phyloP scores from a whole-genome alignment of 1,284 basidiomycete species.

The Rhodotorula sp. region DNA sequence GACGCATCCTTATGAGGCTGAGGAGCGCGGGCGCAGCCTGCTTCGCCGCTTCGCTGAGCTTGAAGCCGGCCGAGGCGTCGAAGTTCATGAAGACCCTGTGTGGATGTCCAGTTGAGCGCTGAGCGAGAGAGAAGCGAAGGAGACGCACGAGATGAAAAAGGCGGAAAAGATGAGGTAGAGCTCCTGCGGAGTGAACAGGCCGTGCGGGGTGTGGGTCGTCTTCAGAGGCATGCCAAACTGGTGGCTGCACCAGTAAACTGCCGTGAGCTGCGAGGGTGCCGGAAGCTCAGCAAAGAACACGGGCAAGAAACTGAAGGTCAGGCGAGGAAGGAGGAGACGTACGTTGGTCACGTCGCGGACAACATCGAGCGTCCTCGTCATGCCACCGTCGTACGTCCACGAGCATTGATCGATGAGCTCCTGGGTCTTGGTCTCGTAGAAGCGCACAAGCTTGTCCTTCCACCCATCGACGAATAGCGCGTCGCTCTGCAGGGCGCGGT shows the following conservation, averaged over 20 bases:
- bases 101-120: conserved; percentile 40
- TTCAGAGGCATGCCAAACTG: conserved; percentile 62
- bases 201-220: conserved; percentile 59
- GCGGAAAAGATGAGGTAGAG: conserved; percentile 62
- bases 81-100: conserved; percentile 31
- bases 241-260: conserved; percentile 62
- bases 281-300: conserved; percentile 57
- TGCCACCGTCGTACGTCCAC: conserved; percentile 18
- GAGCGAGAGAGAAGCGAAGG: conserved; percentile 62
- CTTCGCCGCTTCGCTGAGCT: conserved; percentile 28
- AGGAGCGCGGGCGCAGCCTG: conserved; percentile 18
- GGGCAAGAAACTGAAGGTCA: conserved; percentile 1
- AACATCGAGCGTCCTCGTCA: conserved; percentile 47
- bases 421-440: conserved; percentile 56
- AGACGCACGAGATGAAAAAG: conserved; percentile 30
- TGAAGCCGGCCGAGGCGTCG: conserved; percentile 35
- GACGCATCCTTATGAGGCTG: conserved; percentile 26
- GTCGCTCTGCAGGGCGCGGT: conserved; percentile 18
- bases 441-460: conserved; percentile 59
- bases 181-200: conserved; percentile 64
- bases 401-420: conserved; percentile 57
- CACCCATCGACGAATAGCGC: conserved; percentile 51
- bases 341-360: conserved; percentile 70
- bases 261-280: conserved; percentile 65
- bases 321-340: neutral